A percentile compares a stretch with the other conserved stretches of the same genome.
phyloP scores from a whole-genome alignment of 768 basidiomycete genomes.

The Hericium rajendrae region DNA sequence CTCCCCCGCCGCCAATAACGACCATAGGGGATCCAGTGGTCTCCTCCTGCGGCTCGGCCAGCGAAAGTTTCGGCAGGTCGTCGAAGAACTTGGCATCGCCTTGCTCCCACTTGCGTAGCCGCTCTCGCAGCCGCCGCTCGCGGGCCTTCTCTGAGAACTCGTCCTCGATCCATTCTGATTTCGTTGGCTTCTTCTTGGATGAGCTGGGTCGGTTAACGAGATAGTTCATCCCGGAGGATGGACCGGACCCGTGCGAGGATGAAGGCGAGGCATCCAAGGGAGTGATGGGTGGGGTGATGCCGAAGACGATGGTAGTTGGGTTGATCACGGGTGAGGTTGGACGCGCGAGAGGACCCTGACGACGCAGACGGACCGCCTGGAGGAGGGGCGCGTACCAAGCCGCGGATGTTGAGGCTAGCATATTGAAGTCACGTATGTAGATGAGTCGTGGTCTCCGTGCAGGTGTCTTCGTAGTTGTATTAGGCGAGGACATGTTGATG shows the following conservation, averaged over 20 bases:
- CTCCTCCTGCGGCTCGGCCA: constrained; percentile 29
- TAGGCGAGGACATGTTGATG: constrained; percentile 44
- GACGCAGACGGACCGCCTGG: constrained; percentile 65
- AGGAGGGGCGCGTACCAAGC: constrained; percentile 78
- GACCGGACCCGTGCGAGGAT: constrained; percentile 17
- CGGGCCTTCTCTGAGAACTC: constrained; percentile 55
- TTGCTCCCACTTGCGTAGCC: constrained; percentile 68
- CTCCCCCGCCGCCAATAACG: constrained; percentile 35
- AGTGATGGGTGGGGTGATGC: constrained; percentile 72
- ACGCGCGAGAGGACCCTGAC: constrained; percentile 53
- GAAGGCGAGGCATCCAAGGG: constrained; percentile 26
- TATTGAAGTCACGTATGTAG: constrained; percentile 76
- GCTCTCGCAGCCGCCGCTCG: constrained; percentile 62
- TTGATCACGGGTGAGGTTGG: constrained; percentile 50
- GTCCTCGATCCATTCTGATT: constrained; percentile 57
- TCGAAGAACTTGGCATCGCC: constrained; percentile 48
- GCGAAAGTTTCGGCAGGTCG: constrained; percentile 49
- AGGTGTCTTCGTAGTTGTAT: constrained; percentile 11
- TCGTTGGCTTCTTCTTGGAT: constrained; percentile 26
- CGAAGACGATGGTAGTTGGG: constrained; percentile 80
- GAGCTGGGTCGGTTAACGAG: constrained; percentile 34
- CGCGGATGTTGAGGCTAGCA: constrained; percentile 60
- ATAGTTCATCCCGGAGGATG: constrained; percentile 32
- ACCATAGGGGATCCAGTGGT: constrained; percentile 32
- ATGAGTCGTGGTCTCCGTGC: constrained; percentile 56